Percentiles rank a stretch among this genome's conserved stretches.
Conservation (phyloP, 352 stramenopile genomes). For the Pythium biforme region DNA sequence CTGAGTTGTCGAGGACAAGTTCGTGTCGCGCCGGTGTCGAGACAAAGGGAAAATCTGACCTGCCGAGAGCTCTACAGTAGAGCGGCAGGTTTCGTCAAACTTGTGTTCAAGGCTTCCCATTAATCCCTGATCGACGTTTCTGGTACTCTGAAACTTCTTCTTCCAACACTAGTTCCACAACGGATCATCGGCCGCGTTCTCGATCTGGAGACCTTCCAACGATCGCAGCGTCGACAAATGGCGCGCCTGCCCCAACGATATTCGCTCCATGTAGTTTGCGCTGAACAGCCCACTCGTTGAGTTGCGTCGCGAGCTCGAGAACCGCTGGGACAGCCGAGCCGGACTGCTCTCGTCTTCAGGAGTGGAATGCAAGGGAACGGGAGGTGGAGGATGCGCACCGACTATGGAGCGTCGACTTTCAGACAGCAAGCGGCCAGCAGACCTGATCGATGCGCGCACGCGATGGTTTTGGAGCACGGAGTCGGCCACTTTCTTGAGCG, state of each 20-base stretch:
- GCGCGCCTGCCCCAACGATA: slow-evolving; percentile 23
- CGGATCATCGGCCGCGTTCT: slow-evolving; percentile 20
- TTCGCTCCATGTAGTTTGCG: slow-evolving; percentile 23
- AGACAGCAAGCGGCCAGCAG: slow-evolving; percentile 7
- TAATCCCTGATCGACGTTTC: too few species aligned
- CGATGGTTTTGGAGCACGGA: slow-evolving; percentile 5
- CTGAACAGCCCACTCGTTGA: slow-evolving; percentile 23
- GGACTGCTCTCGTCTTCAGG: neutral
- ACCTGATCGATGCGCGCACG: slow-evolving; percentile 5
- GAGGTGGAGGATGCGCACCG: neutral
- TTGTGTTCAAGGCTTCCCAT: too few species aligned
- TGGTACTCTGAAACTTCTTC: too few species aligned
- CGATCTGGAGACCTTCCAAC: slow-evolving; percentile 15
- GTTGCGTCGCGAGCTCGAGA: slow-evolving; percentile 21
- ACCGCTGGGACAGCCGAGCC: slow-evolving; percentile 16
- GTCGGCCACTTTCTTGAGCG: slow-evolving; percentile 16
- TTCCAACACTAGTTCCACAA: slow-evolving; percentile 16
- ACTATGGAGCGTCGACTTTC: slow-evolving; percentile 4
- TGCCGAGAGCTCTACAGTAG: too few species aligned
- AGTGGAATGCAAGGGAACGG: too few species aligned
- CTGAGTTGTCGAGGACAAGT: too few species aligned
- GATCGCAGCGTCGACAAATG: slow-evolving; percentile 20
- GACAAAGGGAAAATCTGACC: too few species aligned
- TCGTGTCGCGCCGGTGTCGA: too few species aligned
- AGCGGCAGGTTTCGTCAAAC: too few species aligned